phyloP scores from a whole-genome alignment of 345 rosid genomes.

The Sisymbrium irio region DNA sequence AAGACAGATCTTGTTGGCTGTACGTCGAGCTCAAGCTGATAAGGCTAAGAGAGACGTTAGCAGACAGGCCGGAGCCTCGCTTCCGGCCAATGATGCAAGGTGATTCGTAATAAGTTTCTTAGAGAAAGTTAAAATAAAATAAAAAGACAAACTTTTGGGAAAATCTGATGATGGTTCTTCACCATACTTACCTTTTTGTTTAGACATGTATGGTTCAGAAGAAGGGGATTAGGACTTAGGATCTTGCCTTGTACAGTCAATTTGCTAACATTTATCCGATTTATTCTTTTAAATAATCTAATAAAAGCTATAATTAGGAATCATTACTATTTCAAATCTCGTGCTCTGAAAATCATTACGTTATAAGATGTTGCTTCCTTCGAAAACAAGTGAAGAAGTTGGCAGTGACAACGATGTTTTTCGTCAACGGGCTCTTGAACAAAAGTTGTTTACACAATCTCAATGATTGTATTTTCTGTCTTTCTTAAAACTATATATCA shows the following conservation, averaged over 20 bases:
- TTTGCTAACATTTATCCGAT: constrained; percentile 12
- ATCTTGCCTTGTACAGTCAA: constrained; percentile 23
- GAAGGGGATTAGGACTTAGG: constrained; percentile 15
- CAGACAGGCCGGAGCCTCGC: constrained; percentile 17
- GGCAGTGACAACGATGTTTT: constrained; percentile 21
- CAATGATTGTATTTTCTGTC: not conserved
- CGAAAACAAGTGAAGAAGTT: not conserved
- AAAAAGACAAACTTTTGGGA: constrained; percentile 6
- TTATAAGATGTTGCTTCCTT: not conserved
- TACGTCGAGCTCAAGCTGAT: constrained; percentile 73
- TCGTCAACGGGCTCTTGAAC: constrained; percentile 10
- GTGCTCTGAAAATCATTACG: not conserved
- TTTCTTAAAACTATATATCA: no score
- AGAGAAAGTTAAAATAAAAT: constrained; percentile 10
- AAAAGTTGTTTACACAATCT: constrained; percentile 1
- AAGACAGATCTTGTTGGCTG: constrained; percentile 71
- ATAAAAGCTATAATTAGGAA: not conserved
- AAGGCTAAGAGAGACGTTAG: constrained; percentile 44
- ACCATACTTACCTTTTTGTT: not conserved
- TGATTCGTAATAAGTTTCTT: constrained; percentile 3
- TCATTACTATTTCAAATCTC: not conserved
- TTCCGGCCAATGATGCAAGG: constrained; percentile 12
- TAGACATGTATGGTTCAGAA: constrained; percentile 11
- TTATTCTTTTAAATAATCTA: constrained; percentile 16
- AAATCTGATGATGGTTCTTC: constrained; percentile 1